These are phyloP conservation scores for Chrysosphaeria jannelii DNA, from an alignment of 2,329 filamentous ascomycete genomes.

Conservation along the genomic window DNA sequence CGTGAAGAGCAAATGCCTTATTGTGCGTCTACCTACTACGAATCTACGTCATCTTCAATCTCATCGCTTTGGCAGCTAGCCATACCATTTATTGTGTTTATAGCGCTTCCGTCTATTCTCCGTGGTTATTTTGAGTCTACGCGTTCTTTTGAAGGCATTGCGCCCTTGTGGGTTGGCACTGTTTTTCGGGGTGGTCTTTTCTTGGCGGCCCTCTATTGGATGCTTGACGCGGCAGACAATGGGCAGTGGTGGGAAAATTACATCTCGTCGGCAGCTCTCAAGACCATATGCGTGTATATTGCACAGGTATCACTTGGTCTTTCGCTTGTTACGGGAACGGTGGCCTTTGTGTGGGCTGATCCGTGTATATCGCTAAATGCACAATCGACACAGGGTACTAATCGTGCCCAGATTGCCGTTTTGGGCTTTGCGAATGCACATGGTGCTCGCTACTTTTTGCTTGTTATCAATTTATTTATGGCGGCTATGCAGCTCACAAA, in stretches of 20 bases:
- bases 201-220: constrained; percentile 59
- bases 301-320: constrained; percentile 58
- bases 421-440: constrained; percentile 84
- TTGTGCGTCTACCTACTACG: constrained; percentile 86
- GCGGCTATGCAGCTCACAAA: constrained; percentile 62
- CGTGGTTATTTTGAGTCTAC: constrained; percentile 58
- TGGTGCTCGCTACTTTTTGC: constrained; percentile 63
- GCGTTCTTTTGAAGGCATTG: constrained; percentile 63
- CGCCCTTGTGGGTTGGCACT: constrained; percentile 56
- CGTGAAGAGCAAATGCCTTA: constrained; percentile 96
- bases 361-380: constrained; percentile 51
- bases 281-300: constrained; percentile 42
- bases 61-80: constrained; percentile 70
- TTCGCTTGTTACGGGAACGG: constrained; percentile 55
- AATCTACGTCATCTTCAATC: constrained; percentile 69
- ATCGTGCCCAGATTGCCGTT: constrained; percentile 33
- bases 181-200: constrained; percentile 49
- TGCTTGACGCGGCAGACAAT: constrained; percentile 67
- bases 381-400: constrained; percentile 12
- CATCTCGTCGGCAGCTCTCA: constrained; percentile 29
- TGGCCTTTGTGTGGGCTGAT: constrained; percentile 60
- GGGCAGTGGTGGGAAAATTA: constrained; percentile 38
- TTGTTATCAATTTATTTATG: constrained; percentile 50
- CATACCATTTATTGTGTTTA: constrained; percentile 45
- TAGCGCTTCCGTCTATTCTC: constrained; percentile 43